Conservation (phyloP, 2,329 filamentous ascomycete species). For the Aspergillus hortae region DNA sequence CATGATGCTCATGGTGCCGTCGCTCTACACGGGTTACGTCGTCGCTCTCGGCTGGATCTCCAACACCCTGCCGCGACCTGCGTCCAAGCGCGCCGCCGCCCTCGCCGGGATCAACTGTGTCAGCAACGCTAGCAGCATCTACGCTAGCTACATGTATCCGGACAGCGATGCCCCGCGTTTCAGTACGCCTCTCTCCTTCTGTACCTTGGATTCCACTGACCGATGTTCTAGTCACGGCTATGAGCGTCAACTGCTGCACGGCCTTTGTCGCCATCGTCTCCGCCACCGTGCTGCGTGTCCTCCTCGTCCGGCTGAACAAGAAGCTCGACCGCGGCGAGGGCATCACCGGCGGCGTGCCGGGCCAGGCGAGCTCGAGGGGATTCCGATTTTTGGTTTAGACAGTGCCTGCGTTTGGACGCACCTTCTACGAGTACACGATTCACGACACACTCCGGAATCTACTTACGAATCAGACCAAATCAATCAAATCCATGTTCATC, state of each 20-base stretch:
- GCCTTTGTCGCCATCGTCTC: slow-evolving; percentile 61
- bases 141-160: slow-evolving; percentile 66
- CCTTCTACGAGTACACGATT: too few relatives aligned
- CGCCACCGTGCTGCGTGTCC: slow-evolving; percentile 60
- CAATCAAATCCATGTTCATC: background rate
- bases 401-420: too few relatives aligned
- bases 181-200: slow-evolving; percentile 27
- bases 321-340: slow-evolving; percentile 63
- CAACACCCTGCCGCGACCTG: slow-evolving; percentile 70
- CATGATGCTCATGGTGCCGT: slow-evolving; percentile 69
- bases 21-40: slow-evolving; percentile 64
- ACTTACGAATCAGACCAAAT: too few relatives aligned
- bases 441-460: too few relatives aligned
- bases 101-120: slow-evolving; percentile 74
- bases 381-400: slow-evolving; percentile 62
- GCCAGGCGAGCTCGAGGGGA: slow-evolving; percentile 56
- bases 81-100: slow-evolving; percentile 69
- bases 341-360: slow-evolving; percentile 52
- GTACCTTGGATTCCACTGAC: background rate
- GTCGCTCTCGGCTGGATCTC: slow-evolving; percentile 71
- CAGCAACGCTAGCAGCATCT: slow-evolving; percentile 67
- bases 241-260: slow-evolving; percentile 66
- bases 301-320: slow-evolving; percentile 64
- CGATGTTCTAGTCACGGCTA: slow-evolving; percentile 49
- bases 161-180: slow-evolving; percentile 41